Base-by-base conservation (phyloP, 2,329 filamentous ascomycete genomes). In the Chaetomium olivaceum region DNA sequence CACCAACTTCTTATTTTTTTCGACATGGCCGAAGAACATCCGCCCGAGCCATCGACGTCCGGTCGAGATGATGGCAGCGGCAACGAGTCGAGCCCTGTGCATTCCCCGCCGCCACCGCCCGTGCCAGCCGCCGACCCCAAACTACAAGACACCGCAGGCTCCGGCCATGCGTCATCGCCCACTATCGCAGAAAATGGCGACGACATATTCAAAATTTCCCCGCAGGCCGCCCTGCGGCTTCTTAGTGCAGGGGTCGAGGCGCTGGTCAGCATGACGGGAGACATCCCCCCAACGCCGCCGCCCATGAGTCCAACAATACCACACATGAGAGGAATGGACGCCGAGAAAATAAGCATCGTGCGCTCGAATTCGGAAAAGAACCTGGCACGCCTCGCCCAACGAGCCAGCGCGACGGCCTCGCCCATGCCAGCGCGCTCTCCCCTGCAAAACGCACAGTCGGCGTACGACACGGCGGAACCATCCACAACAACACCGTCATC, bases 251-350 rank as follows among this genome's bases (percentile, higher is more conserved):
- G 87, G 65, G 81, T 93, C 67, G 90, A 93, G 72, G 83, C 87
- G 4, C 82, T 95, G 60, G 89, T 92, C 31, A 84, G 85, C 68
- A 82, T 89, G 65, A 91, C 90, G 1, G 90, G 91, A 74, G 91
- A 96, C 73, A 82, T 95, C 14, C 91, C 91, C 25, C 90, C 90
- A 19, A 95, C 89, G n/a, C 91, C 90, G 63, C 89, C 90, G 5
- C 84, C 89, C 1, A 83, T 83, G 61, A 83, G 83, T 27, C 86
- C 86, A 0, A 83, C 83, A 2, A 84, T 88, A n/a, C 87, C 89
- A 25, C 82, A 88, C 74, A 87, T 89, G 85, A 82, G 81, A 67
- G 84, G 82, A 33, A 85, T 89, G 80, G 84, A 87, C 72, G 81
- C 81, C 27, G 87, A 89, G 73, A 89, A 88, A 74, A 83, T 84